Conservation (phyloP, 257 asterid genomes). For the Plectranthus barbatus region DNA sequence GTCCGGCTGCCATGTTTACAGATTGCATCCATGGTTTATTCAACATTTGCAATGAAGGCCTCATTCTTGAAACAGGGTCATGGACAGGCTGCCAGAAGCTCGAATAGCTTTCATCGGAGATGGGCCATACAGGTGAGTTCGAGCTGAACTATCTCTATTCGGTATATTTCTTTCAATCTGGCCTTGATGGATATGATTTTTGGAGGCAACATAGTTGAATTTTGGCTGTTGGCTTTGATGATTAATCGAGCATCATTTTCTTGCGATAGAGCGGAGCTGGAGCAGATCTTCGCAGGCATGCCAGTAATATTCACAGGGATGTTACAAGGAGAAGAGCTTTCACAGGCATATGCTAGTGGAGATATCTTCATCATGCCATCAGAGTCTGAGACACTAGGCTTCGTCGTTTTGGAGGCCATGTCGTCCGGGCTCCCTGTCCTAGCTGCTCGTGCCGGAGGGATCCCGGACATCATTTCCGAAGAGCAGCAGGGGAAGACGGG, state of each 20-base stretch:
- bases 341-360: constrained; percentile 97
- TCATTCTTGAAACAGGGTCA: constrained; percentile 60
- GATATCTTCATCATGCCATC: constrained; percentile 92
- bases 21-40: not conserved
- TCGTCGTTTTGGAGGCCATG: constrained; percentile 96
- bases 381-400: constrained; percentile 93
- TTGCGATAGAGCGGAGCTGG: constrained; percentile 64
- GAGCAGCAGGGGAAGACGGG: constrained; percentile 83
- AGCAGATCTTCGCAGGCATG: constrained; percentile 63
- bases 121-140: constrained; percentile 83
- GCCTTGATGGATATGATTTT: not conserved
- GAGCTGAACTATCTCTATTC: not conserved
- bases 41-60: constrained; percentile 2
- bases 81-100: constrained; percentile 88
- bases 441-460: constrained; percentile 98
- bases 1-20: not conserved
- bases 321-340: constrained; percentile 90
- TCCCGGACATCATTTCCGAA: constrained; percentile 82
- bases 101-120: constrained; percentile 94
- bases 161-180: not conserved
- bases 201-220: too few relatives aligned
- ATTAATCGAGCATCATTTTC: not conserved
- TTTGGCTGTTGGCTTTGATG: not conserved
- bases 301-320: constrained; percentile 91
- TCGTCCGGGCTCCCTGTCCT: constrained; percentile 92